These are phyloP conservation scores for Phytopythium cucurbitacearum DNA, from an alignment of 352 stramenopile genomes.

Conservation along the genomic window DNA sequence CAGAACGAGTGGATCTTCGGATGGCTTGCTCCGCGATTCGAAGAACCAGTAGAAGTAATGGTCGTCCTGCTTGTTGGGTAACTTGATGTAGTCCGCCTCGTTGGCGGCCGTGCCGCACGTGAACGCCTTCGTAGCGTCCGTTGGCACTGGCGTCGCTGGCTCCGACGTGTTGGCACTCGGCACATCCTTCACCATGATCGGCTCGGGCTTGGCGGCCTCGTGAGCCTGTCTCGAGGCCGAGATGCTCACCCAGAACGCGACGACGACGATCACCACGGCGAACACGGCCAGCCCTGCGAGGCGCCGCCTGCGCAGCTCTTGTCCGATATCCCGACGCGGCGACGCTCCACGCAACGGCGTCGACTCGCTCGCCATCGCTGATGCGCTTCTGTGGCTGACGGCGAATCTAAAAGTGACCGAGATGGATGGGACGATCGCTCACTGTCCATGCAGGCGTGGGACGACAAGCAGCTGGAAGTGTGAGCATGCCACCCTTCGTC, in stretches of 20 bases:
- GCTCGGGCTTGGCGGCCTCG: conserved; percentile 3
- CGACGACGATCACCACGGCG: conserved; percentile 11
- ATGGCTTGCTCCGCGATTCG: conserved; percentile 38
- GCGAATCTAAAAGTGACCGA: background rate
- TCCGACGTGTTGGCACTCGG: conserved; percentile 6
- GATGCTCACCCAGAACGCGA: conserved; percentile 16
- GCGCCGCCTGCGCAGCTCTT: conserved; percentile 3
- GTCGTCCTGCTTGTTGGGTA: conserved; percentile 31
- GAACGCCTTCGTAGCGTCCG: conserved; percentile 8
- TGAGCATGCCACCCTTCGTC: background rate
- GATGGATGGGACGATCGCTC: background rate
- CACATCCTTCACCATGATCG: conserved; percentile 6
- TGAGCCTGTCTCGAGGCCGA: conserved; percentile 6
- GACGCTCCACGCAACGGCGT: conserved; percentile 17
- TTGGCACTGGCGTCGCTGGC: background rate
- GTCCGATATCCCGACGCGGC: background rate
- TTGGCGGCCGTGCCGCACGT: conserved; percentile 26
- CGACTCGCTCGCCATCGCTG: conserved; percentile 17
- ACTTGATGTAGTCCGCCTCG: conserved; percentile 40
- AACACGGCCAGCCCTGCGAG: conserved; percentile 15
- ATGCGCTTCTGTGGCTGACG: no score
- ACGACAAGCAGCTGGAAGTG: background rate
- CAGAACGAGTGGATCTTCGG: conserved; percentile 64
- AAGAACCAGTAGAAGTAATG: conserved; percentile 64
- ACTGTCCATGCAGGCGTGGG: background rate